Percentiles rank a stretch among this genome's conserved stretches.
These are phyloP conservation scores for Termitomyces sp. DNA, from an alignment of 1,284 basidiomycete species.

Conservation along the genomic window DNA sequence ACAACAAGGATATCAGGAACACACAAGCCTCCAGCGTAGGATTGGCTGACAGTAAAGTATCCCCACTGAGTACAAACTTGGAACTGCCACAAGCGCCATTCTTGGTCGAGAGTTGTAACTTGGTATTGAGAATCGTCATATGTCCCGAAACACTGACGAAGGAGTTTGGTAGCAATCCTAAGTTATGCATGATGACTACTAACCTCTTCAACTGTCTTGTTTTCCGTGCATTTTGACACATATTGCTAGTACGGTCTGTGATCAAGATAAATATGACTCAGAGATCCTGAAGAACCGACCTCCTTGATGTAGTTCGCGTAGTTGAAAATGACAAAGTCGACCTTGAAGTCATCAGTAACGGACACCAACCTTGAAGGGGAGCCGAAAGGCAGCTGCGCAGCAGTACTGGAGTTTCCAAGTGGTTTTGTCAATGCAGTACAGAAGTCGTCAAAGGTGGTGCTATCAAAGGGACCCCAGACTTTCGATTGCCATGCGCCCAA, in stretches of 20 bases:
- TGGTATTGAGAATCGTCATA: conserved; percentile 66
- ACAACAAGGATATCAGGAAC: conserved; percentile 15
- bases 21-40: background rate
- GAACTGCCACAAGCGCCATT: conserved; percentile 87
- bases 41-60: conserved; percentile 63
- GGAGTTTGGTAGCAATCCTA: background rate
- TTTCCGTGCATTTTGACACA: conserved; percentile 55
- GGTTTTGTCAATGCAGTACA: conserved; percentile 57
- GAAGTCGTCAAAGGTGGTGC: conserved; percentile 64
- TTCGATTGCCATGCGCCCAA: conserved; percentile 44
- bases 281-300: conserved; percentile 31
- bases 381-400: conserved; percentile 35
- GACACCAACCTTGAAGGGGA: conserved; percentile 39
- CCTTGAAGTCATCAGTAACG: conserved; percentile 37
- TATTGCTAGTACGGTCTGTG: conserved; percentile 38
- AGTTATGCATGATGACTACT: conserved; percentile 17
- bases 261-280: background rate
- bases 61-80: conserved; percentile 95
- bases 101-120: conserved; percentile 55
- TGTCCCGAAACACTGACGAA: conserved; percentile 80
- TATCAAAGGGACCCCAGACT: conserved; percentile 74
- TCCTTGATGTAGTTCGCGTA: conserved; percentile 75
- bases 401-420: conserved; percentile 22
- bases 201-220: conserved; percentile 55
- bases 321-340: conserved; percentile 62